Percentiles rank a stretch among this genome's conserved stretches.
phyloP scores from a whole-genome alignment of 176 grass and related monocot species.

The Eragrostis curvula region DNA sequence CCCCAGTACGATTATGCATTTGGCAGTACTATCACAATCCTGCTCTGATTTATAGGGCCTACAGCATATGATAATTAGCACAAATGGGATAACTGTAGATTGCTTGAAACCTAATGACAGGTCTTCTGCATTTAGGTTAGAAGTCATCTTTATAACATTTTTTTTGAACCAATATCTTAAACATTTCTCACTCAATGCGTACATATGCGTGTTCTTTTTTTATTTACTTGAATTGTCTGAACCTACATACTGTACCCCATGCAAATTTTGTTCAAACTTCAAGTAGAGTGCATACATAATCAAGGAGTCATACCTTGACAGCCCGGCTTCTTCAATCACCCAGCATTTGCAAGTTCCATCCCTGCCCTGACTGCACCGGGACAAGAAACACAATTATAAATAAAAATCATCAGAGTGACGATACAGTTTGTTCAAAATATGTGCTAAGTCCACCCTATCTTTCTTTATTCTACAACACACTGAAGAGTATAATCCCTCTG shows the following conservation, averaged over 20 bases:
- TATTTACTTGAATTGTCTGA: conserved; percentile 1
- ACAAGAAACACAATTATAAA: conserved; percentile 15
- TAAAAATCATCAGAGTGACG: neutral
- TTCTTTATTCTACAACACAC: neutral
- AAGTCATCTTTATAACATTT: neutral
- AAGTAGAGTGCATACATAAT: conserved; percentile 3
- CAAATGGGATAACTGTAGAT: neutral
- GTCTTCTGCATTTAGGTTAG: neutral
- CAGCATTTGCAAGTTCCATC: conserved; percentile 96
- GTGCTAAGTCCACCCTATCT: neutral
- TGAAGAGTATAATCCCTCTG: neutral
- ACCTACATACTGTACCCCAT: neutral
- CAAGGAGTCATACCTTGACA: conserved; percentile 63
- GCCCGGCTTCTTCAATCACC: conserved; percentile 79
- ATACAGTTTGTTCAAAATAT: neutral
- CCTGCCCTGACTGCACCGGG: conserved; percentile 76
- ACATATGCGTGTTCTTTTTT: neutral
- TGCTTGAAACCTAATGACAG: neutral
- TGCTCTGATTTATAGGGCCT: neutral
- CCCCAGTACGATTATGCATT: neutral
- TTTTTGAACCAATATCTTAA: no score
- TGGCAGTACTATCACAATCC: neutral
- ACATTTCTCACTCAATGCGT: neutral
- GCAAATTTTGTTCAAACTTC: neutral
- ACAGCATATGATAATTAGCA: neutral